Conservation (phyloP, 805 yeast species). For the Schwanniomyces occidentalis region DNA sequence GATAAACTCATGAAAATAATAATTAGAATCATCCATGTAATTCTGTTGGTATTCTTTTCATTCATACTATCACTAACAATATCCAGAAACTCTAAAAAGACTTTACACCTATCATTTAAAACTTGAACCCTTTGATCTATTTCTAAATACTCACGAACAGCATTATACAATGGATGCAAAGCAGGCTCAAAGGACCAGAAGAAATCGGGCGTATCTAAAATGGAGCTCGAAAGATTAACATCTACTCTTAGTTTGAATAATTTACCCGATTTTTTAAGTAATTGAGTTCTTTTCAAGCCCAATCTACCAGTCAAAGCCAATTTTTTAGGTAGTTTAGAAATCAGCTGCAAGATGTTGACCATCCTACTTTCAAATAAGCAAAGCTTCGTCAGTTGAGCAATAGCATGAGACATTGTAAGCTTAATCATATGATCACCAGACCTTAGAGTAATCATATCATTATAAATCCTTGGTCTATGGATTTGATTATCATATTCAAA, state of each 20-base stretch:
- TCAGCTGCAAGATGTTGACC: constrained; percentile 78
- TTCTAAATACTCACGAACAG: constrained; percentile 88
- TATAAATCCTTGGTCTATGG: constrained; percentile 75
- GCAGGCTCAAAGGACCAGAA: constrained; percentile 97
- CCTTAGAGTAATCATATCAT: constrained; percentile 89
- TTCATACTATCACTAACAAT: constrained; percentile 93
- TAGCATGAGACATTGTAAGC: constrained; percentile 91
- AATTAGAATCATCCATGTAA: constrained; percentile 85
- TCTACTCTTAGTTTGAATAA: constrained; percentile 89
- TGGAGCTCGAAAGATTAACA: constrained; percentile 86
- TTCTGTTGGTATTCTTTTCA: constrained; percentile 86
- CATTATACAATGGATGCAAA: constrained; percentile 85
- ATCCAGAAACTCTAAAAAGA: constrained; percentile 89
- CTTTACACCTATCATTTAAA: constrained; percentile 89
- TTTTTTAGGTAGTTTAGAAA: constrained; percentile 85
- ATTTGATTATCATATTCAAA: constrained; percentile 67
- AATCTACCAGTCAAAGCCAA: constrained; percentile 87
- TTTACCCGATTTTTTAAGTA: constrained; percentile 85
- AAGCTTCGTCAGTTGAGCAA: constrained; percentile 92
- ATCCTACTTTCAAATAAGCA: constrained; percentile 90
- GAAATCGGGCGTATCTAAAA: constrained; percentile 92
- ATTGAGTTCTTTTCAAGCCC: constrained; percentile 81
- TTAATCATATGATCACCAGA: constrained; percentile 92
- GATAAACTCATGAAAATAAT: constrained; percentile 76
- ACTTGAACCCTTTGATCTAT: constrained; percentile 95